These are phyloP conservation scores for Verruconis gallopava DNA, from an alignment of 2,329 filamentous ascomycete species.

Conservation along the genomic window DNA sequence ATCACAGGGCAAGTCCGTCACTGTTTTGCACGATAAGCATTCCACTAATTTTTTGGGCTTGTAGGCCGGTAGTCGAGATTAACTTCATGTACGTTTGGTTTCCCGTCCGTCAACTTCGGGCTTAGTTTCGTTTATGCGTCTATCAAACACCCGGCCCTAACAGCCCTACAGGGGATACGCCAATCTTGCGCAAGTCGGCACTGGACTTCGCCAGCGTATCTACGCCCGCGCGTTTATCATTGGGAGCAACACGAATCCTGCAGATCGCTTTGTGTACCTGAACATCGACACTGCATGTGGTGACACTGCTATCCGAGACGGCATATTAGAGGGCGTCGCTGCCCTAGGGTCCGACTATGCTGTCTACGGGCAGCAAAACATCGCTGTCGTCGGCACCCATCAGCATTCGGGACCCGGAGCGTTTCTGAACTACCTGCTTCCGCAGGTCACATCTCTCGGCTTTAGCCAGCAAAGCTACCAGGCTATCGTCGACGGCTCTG, in stretches of 20 bases:
- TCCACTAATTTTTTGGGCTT: too few species aligned
- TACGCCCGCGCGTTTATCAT: constrained; percentile 86
- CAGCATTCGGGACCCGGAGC: constrained; percentile 84
- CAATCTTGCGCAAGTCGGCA: constrained; percentile 64
- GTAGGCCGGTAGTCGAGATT: constrained; percentile 75
- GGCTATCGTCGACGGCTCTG: constrained; percentile 74
- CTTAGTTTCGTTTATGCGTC: too few species aligned
- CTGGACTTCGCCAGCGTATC: constrained; percentile 76
- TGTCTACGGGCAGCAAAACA: constrained; percentile 64
- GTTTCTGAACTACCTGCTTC: constrained; percentile 89
- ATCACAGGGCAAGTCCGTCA: constrained; percentile 47
- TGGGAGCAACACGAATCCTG: constrained; percentile 49
- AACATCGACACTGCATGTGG: constrained; percentile 79
- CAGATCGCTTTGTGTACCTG: constrained; percentile 71
- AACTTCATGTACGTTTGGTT: constrained; percentile 52
- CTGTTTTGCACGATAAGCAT: neutral
- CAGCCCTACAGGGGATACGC: constrained; percentile 63
- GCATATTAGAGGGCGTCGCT: constrained; percentile 65
- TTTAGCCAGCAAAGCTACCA: constrained; percentile 79
- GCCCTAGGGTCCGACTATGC: constrained; percentile 58
- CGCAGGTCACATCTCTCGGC: constrained; percentile 77
- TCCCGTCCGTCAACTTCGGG: too few species aligned
- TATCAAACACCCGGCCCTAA: too few species aligned
- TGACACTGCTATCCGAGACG: constrained; percentile 76
- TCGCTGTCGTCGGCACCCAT: constrained; percentile 86